Base-by-base conservation (phyloP, 176 grass and related monocot species). In the Secale cereale region DNA sequence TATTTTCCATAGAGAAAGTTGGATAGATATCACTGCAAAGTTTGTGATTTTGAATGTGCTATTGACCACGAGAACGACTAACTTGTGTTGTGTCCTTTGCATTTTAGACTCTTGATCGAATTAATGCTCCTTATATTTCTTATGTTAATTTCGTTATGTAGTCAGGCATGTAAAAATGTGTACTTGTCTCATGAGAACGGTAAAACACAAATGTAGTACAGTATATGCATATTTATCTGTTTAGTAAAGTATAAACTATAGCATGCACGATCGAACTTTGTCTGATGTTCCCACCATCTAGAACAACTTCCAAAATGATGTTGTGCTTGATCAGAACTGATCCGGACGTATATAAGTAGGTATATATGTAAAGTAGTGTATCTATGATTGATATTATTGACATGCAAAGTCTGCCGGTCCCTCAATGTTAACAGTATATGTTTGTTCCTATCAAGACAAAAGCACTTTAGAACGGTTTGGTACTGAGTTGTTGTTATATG, bases 401-500 rank as follows among this genome's bases (percentile, higher is more conserved):
- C 43, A 83, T 67, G 62, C 27, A 74, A 79, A 87, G 65, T 82
- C 54, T 19, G 28, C 20, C 25, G 59, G 66, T 78, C 76, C 59
- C 45, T 90, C 70, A 75, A 10, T 74, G 33, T 52, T 83, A 86
- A 79, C 46, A 77, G 70, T 66, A 81, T 81, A 61, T 30, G 59
- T 77, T 83, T 87, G 68, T 86, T 86, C 65, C 59, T 69, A 84
- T 76, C n/a, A 80, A 87, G 80, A 84, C 68, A 87, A 76, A 90
- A 80, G 28, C 46, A 68, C 75, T 83, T 91, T 87, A 77, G 12
- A 84, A 84, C 12, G 29, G 69, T 80, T 87, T 91, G 76, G 81
- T 91, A 84, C 61, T 80, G 74, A 84, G 85, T 91, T 77, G 85
- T 64, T 81, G 82, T 84, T 81, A 84, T 41, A 85, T 84, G 45